Conservation (phyloP, 1,284 basidiomycete species). For the Golubevia sp. region DNA sequence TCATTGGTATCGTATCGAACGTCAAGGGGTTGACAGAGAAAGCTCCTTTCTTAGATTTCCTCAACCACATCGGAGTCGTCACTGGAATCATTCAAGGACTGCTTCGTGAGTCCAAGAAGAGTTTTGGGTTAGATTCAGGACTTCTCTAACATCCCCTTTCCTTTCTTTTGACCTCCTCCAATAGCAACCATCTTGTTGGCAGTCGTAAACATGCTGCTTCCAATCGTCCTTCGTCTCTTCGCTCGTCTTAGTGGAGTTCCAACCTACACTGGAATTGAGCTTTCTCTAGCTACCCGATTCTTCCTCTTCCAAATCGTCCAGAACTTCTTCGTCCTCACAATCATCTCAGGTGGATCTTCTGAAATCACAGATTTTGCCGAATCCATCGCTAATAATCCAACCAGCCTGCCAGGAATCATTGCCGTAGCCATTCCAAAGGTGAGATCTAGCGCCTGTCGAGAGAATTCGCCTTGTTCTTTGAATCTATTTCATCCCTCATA, state of each 20-base stretch:
- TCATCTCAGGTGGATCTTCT: slow-evolving; percentile 36
- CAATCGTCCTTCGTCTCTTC: slow-evolving; percentile 42
- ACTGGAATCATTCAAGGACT: slow-evolving; percentile 57
- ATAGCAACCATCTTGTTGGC: slow-evolving; percentile 47
- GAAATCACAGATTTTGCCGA: slow-evolving; percentile 30
- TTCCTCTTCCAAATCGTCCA: slow-evolving; percentile 57
- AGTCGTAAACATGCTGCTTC: slow-evolving; percentile 57
- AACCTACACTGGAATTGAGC: slow-evolving; percentile 34
- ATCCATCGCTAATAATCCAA: slow-evolving; percentile 18
- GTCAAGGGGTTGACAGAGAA: slow-evolving; percentile 35
- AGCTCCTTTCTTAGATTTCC: slow-evolving; percentile 42
- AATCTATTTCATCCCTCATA: no score
- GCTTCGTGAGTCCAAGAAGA: slow-evolving; percentile 13
- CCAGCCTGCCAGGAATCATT: slow-evolving; percentile 34
- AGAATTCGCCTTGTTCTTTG: background rate
- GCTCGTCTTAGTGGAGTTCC: no score
- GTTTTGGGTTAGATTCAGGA: background rate
- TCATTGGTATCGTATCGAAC: slow-evolving; percentile 53
- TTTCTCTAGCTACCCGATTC: slow-evolving; percentile 53
- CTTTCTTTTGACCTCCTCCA: background rate
- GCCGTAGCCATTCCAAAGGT: slow-evolving; percentile 45
- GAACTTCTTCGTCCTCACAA: slow-evolving; percentile 57
- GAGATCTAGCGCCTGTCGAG: background rate
- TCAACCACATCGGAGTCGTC: slow-evolving; percentile 35
- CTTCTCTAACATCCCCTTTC: background rate